Conservation (phyloP, 371 early-diverging fungal species). For the Capillidium rhysosporum region DNA sequence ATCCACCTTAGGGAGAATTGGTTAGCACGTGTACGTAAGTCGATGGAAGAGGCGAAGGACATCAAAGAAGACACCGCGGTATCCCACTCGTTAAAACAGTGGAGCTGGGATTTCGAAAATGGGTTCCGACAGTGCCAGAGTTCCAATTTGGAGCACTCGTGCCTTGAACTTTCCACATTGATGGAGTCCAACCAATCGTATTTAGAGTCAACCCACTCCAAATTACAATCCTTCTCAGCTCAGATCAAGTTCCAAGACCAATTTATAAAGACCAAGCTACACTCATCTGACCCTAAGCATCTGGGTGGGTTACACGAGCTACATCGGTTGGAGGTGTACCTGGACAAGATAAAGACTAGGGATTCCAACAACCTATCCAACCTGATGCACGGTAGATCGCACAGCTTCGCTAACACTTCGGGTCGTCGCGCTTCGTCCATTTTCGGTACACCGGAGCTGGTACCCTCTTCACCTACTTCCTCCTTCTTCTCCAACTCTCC, state of each 20-base stretch:
- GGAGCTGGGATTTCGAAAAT: not conserved
- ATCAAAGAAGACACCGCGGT: not conserved
- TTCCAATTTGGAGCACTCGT: slow-evolving; percentile 1
- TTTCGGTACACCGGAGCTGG: not conserved
- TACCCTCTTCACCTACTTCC: not conserved
- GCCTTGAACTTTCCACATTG: not conserved
- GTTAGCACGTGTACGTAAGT: not conserved
- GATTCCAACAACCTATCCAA: not conserved
- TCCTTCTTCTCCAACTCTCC: not conserved
- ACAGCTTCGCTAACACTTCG: no score
- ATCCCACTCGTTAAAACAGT: not conserved
- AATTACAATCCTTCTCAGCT: not conserved
- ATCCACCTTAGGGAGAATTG: not conserved
- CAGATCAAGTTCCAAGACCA: slow-evolving; percentile 1
- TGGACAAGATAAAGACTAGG: slow-evolving; percentile 1
- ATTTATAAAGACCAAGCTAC: slow-evolving; percentile 1
- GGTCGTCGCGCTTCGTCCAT: not conserved
- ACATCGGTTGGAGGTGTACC: not conserved
- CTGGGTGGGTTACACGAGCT: not conserved
- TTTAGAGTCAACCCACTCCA: not conserved
- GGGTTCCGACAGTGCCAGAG: not conserved
- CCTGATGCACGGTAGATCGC: not conserved
- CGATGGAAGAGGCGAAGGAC: not conserved
- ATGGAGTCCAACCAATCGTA: slow-evolving; percentile 1
- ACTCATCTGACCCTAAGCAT: not conserved